These are phyloP conservation scores for Knufia fluminis DNA, from an alignment of 2,329 filamentous ascomycete species.

Conservation along the genomic window DNA sequence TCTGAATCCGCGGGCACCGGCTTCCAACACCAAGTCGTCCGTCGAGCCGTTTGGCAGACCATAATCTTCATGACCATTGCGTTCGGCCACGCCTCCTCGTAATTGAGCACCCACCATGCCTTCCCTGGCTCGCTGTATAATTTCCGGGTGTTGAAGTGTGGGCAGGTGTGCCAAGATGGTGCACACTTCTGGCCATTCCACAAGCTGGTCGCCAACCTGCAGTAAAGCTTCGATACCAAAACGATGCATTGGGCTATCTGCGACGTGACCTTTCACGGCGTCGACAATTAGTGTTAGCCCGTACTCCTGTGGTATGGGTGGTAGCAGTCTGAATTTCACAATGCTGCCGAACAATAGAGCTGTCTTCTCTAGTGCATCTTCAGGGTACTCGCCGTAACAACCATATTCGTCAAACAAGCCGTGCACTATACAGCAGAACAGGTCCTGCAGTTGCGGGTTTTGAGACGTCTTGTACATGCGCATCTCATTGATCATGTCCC, in stretches of 20 bases:
- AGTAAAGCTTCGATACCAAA: conserved; percentile 93
- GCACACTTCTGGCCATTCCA: conserved; percentile 95
- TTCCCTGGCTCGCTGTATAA: conserved; percentile 72
- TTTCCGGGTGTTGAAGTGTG: conserved; percentile 73
- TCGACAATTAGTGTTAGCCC: conserved; percentile 98
- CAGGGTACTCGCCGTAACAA: conserved; percentile 88
- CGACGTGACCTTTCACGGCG: conserved; percentile 73
- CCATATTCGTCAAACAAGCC: conserved; percentile 95
- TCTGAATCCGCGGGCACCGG: conserved; percentile 53
- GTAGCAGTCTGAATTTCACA: conserved; percentile 86
- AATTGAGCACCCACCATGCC: conserved; percentile 35
- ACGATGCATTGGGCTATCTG: conserved; percentile 90
- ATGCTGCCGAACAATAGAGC: conserved; percentile 95
- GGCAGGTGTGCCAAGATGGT: conserved; percentile 73
- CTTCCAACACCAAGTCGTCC: conserved; percentile 46
- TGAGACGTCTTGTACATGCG: conserved; percentile 80
- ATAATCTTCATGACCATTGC: conserved; percentile 46
- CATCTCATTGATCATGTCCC: conserved; percentile 74
- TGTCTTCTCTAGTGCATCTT: conserved; percentile 92
- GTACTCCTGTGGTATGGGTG: conserved; percentile 80
- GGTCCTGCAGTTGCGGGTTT: conserved; percentile 76
- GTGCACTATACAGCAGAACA: conserved; percentile 98
- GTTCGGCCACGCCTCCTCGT: conserved; percentile 42
- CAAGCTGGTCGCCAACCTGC: conserved; percentile 71
- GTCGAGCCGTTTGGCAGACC: conserved; percentile 59